Percentiles rank a stretch among this genome's conserved stretches.
Conservation (phyloP, 2,329 filamentous ascomycete species). For the Beauveria rudraprayagi region DNA sequence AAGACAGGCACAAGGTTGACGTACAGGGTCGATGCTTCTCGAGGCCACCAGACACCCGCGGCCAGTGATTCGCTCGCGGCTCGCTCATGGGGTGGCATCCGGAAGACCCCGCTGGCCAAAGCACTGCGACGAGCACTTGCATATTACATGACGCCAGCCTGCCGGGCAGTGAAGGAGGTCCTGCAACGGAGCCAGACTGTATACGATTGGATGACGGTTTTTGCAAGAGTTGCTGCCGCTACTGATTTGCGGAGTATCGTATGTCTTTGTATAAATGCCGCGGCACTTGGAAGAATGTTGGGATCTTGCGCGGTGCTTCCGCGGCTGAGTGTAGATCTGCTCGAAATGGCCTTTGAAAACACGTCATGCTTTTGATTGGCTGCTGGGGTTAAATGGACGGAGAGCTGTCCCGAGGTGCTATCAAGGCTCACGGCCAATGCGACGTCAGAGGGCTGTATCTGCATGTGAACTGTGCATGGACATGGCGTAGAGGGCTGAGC, state of each 20-base stretch:
- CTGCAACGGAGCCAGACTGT: not conserved
- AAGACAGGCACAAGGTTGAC: not conserved
- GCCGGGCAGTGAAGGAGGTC: not conserved
- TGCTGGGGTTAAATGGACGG: not conserved
- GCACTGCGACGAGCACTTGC: conserved; percentile 7
- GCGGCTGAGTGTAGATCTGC: not conserved
- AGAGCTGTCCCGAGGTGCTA: not conserved
- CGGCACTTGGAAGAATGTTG: not conserved
- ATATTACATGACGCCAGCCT: not conserved
- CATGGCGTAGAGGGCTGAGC: not conserved
- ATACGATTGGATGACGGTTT: not conserved
- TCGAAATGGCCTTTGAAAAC: not conserved
- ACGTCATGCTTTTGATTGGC: not conserved
- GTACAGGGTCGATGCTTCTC: not conserved
- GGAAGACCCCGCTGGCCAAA: conserved; percentile 1
- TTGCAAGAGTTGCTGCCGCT: not conserved
- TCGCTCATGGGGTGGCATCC: conserved; percentile 5
- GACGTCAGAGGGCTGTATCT: conserved; percentile 10
- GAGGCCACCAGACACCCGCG: not conserved
- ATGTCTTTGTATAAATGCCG: not conserved
- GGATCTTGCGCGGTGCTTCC: not conserved
- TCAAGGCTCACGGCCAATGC: not conserved
- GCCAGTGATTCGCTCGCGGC: not conserved
- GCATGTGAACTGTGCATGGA: conserved; percentile 6
- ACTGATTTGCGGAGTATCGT: not conserved